Percentiles rank a stretch among this genome's conserved stretches.
These are phyloP conservation scores for Alternaria brassicicola DNA, from an alignment of 2,329 filamentous ascomycete genomes.

Conservation along the genomic window DNA sequence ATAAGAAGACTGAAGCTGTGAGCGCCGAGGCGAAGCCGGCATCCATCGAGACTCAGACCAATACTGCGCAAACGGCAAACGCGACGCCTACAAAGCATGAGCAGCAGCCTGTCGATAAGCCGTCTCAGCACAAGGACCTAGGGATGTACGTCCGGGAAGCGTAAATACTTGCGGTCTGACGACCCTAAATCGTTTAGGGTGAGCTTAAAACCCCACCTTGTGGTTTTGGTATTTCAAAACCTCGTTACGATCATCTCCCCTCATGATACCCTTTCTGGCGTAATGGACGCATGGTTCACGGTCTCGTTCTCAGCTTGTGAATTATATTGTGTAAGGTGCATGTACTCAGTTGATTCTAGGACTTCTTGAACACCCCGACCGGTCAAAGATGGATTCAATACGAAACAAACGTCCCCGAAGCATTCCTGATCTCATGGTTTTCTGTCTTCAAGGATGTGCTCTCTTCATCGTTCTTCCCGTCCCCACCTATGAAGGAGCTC, in stretches of 20 bases:
- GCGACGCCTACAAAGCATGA: neutral
- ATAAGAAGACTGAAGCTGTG: slow-evolving; percentile 25
- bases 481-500: too few relatives aligned
- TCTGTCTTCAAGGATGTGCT: neutral
- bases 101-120: neutral
- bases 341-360: neutral
- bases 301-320: neutral
- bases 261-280: slow-evolving; percentile 41
- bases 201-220: neutral
- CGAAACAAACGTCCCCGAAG: neutral
- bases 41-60: neutral
- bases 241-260: slow-evolving; percentile 31
- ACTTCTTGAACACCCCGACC: neutral
- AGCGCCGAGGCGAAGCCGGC: slow-evolving; percentile 8
- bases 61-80: neutral
- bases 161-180: neutral
- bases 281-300: neutral
- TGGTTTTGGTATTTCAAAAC: neutral
- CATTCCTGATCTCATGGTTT: too few relatives aligned
- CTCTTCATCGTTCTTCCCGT: neutral
- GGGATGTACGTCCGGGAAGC: neutral
- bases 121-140: neutral
- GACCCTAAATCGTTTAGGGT: neutral
- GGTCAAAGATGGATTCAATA: neutral
- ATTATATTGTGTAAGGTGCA: neutral